These are phyloP conservation scores for Papilionanthe hybrid DNA, from an alignment of 116 monocot species.

Conservation along the genomic window DNA sequence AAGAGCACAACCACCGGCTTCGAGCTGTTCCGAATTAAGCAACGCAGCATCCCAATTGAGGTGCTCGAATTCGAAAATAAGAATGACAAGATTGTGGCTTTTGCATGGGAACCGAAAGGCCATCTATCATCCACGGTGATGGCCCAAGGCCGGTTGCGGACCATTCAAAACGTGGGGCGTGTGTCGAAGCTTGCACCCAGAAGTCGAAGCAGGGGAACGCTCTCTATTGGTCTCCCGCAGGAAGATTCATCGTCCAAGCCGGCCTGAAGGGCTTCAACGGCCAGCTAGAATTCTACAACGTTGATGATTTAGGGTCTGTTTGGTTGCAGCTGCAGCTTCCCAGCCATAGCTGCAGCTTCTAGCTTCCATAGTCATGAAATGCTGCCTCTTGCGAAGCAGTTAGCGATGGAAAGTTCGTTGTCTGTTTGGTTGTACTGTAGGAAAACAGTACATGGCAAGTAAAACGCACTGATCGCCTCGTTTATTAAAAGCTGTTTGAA, in stretches of 20 bases:
- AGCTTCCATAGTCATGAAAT: too few relatives aligned
- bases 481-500: too few relatives aligned
- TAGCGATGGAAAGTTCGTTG: too few relatives aligned
- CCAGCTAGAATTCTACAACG: constrained; percentile 86
- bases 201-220: constrained; percentile 88
- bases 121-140: constrained; percentile 89
- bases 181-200: constrained; percentile 86
- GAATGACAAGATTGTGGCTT: constrained; percentile 86
- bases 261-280: constrained; percentile 88
- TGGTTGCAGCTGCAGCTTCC: too few relatives aligned
- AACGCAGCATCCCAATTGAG: constrained; percentile 89
- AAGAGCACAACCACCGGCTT: constrained; percentile 86
- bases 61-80: constrained; percentile 90
- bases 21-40: constrained; percentile 89
- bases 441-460: too few relatives aligned
- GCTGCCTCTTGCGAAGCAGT: too few relatives aligned
- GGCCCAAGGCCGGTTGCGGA: constrained; percentile 72
- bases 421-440: too few relatives aligned
- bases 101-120: constrained; percentile 95
- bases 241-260: constrained; percentile 70
- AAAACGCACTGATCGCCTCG: too few relatives aligned
- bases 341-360: too few relatives aligned
- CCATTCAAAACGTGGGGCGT: constrained; percentile 46
- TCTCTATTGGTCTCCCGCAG: constrained; percentile 82
- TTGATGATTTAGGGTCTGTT: constrained; percentile 85